Conservation (phyloP, 352 stramenopile species). For the Halophytophthora batemanensis region DNA sequence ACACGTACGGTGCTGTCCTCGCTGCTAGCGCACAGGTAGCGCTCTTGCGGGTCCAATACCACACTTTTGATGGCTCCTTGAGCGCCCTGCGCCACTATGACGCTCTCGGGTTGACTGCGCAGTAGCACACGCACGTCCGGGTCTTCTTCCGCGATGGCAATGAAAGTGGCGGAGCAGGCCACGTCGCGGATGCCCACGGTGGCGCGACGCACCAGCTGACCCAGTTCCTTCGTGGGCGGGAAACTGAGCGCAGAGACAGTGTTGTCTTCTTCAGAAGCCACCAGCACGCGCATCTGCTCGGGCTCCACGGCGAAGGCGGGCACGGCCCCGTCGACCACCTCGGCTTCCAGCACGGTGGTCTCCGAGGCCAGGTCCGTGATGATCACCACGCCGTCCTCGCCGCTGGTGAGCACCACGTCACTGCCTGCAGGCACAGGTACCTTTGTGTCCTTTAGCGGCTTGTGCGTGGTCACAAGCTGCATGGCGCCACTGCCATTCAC, state of each 20-base stretch:
- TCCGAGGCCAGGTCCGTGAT: constrained; percentile 65
- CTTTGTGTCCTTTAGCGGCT: constrained; percentile 30
- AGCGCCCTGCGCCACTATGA: constrained; percentile 63
- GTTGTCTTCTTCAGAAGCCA: constrained; percentile 73
- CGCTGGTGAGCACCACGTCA: constrained; percentile 70
- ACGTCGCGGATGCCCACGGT: constrained; percentile 75
- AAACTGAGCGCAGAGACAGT: constrained; percentile 68
- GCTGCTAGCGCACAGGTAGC: constrained; percentile 63
- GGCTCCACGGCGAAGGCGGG: constrained; percentile 66
- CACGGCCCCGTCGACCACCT: constrained; percentile 60
- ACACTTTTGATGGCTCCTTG: constrained; percentile 74
- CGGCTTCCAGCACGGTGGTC: constrained; percentile 36
- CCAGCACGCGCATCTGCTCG: constrained; percentile 62
- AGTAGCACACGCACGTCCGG: constrained; percentile 66
- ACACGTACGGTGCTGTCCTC: constrained; percentile 71
- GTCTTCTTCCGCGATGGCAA: constrained; percentile 75
- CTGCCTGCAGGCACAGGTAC: constrained; percentile 27
- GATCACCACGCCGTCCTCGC: constrained; percentile 79
- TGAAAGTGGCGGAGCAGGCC: constrained; percentile 50
- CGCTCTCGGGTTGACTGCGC: constrained; percentile 46
- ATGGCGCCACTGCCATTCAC: constrained; percentile 66
- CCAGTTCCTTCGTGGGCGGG: constrained; percentile 41
- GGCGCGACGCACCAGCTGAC: constrained; percentile 64
- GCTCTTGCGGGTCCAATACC: constrained; percentile 53
- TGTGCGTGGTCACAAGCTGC: constrained; percentile 38